Base-by-base conservation (phyloP, 2,329 filamentous ascomycete genomes). In the Xylaria sp. region DNA sequence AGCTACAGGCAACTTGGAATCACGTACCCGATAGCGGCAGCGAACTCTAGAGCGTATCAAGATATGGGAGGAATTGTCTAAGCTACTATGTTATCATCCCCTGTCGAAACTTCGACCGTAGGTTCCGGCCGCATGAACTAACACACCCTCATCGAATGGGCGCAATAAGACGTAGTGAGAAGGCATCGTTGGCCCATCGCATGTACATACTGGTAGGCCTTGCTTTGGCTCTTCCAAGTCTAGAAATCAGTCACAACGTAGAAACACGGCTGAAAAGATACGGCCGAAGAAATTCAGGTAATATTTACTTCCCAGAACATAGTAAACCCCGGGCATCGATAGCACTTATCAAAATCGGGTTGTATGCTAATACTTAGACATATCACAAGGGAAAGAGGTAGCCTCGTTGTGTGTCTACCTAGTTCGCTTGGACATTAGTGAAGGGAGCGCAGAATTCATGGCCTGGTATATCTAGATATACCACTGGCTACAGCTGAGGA, bases 171-270 rank as follows among this genome's bases (percentile, higher is more conserved):
- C 25, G 20, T 4, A 5, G 41, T 37, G 15, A 52, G 63, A 52
- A 57, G 59, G 20, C 20, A 23, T 41, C 13, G 18, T 41, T 12
- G 44, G 9, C 34, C 46, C n/a, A 65, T 59, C 55, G 13, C 34
- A 58, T 46, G n/a, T 23, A 3, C 54, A 23, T 2, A 15, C 54
- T 10, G 23, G 23, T 28, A 39, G 44, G 28, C 31, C 23, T 44
- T 65, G 9, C 20, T 3, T 28, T 25, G 3, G 25, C 25, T 3
- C 25, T 2, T 25, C 25, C 25, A 25, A 3, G 2, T 25, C 25
- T 25, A 3, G 25, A 25, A 3, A 25, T 25, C 25, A 25, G 25
- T n/a, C n/a, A n/a, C n/a, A n/a, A n/a, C n/a, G n/a, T n/a, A n/a
- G n/a, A n/a, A n/a, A n/a, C n/a, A n/a, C n/a, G n/a, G n/a, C n/a